Evolutionary conservation across 2,329 filamentous ascomycete genomes (phyloP).

Genomic region (Zelopaecilomyces penicillatus): DNA sequence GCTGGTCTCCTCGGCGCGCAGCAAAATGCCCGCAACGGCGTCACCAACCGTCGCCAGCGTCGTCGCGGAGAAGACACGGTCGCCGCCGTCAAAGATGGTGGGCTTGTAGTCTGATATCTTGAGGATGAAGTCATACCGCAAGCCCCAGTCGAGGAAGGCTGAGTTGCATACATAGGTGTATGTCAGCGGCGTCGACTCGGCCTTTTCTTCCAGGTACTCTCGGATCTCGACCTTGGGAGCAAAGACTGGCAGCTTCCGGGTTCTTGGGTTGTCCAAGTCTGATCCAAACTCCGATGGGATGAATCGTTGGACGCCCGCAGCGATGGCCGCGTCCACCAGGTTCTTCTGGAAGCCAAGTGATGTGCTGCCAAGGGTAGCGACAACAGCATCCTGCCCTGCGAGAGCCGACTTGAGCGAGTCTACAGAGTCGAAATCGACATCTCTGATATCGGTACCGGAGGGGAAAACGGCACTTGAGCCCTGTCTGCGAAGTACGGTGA

Average conservation of each 20-base stretch:
- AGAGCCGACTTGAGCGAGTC: conserved; percentile 43
- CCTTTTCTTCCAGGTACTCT: conserved; percentile 32
- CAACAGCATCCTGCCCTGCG: conserved; percentile 47
- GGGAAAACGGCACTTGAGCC: conserved; percentile 32
- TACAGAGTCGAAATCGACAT: conserved; percentile 33
- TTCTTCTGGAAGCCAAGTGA: conserved; percentile 30
- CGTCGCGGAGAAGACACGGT: conserved; percentile 38
- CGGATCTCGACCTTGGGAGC: conserved; percentile 37
- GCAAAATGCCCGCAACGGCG: conserved; percentile 40
- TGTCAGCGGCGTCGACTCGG: conserved; percentile 33
- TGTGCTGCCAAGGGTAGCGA: conserved; percentile 28
- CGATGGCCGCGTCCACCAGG: conserved; percentile 50
- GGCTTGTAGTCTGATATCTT: conserved; percentile 30
- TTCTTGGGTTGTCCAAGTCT: conserved; percentile 24
- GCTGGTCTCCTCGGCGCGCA: conserved; percentile 42
- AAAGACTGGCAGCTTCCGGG: conserved; percentile 41
- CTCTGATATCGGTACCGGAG: conserved; percentile 19
- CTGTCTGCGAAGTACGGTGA: conserved; percentile 27
- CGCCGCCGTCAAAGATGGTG: conserved; percentile 41
- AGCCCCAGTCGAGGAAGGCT: conserved; percentile 52
- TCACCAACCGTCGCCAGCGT: conserved; percentile 38
- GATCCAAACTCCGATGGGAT: conserved; percentile 50
- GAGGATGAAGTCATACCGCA: conserved; percentile 34
- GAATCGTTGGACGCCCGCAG: conserved; percentile 53
- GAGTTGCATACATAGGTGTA: conserved; percentile 49